Evolutionary conservation across 164 flowering plant species (phyloP).

Genomic region (Protea cynaroides): DNA sequence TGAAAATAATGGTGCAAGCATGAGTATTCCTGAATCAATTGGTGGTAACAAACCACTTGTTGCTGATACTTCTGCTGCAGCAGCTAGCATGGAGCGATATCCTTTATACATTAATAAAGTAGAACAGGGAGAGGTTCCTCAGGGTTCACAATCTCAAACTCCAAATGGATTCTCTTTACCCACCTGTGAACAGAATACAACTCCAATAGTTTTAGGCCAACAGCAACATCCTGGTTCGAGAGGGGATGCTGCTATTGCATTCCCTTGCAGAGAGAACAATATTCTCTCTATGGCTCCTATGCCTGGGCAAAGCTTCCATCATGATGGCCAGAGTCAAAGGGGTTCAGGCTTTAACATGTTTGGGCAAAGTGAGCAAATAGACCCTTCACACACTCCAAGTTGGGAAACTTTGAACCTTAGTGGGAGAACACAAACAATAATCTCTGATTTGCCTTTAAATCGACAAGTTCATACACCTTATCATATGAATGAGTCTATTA

Average conservation of each 20-base stretch:
- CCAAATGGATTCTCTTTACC: slow-evolving; percentile 9
- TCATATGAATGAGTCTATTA: slow-evolving; percentile 15
- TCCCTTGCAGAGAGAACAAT: slow-evolving; percentile 6
- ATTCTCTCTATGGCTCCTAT: slow-evolving; percentile 2
- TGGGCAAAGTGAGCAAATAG: slow-evolving; percentile 6
- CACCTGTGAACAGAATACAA: slow-evolving; percentile 8
- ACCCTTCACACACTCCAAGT: slow-evolving; percentile 5
- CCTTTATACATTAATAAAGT: slow-evolving; percentile 13
- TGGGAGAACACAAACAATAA: slow-evolving; percentile 9
- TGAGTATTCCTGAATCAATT: slow-evolving; percentile 13
- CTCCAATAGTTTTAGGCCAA: slow-evolving; percentile 14
- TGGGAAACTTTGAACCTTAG: slow-evolving; percentile 14
- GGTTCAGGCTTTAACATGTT: slow-evolving; percentile 10
- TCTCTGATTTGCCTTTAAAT: slow-evolving; percentile 13
- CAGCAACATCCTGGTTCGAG: slow-evolving; percentile 6
- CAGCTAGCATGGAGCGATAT: slow-evolving; percentile 6
- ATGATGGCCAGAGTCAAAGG: not conserved
- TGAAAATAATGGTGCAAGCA: slow-evolving; percentile 13
- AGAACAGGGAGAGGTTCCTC: slow-evolving; percentile 16
- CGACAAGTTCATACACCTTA: slow-evolving; percentile 9
- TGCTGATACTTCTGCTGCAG: slow-evolving; percentile 4
- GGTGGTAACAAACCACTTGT: slow-evolving; percentile 21
- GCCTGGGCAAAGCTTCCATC: slow-evolving; percentile 12
- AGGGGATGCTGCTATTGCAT: not conserved
- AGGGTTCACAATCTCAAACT: slow-evolving; percentile 15